These are phyloP conservation scores for Diphasiastrum complanatum DNA, from an alignment of 83 land plant species.

Conservation along the genomic window DNA sequence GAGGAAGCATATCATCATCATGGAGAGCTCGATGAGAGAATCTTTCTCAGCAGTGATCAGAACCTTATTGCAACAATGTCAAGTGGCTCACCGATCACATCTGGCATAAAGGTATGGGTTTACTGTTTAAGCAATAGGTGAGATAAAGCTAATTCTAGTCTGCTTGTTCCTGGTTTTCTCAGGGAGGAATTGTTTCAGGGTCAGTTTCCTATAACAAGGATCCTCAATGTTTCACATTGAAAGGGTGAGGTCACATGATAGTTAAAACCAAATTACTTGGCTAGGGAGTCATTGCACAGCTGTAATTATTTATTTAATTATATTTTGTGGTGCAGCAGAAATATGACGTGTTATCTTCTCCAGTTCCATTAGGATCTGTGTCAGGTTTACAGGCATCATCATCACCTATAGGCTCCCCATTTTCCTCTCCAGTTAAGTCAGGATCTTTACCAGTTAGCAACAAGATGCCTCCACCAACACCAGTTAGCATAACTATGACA, in stretches of 20 bases:
- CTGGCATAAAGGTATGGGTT: slow-evolving; percentile 45
- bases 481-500: slow-evolving; percentile 88
- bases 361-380: slow-evolving; percentile 9
- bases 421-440: slow-evolving; percentile 42
- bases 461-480: slow-evolving; percentile 68
- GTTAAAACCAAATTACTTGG: too few species aligned
- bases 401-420: slow-evolving; percentile 55
- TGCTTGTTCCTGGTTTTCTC: background rate
- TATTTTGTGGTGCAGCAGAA: slow-evolving; percentile 15
- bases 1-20: slow-evolving; percentile 50
- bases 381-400: slow-evolving; percentile 37
- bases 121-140: background rate
- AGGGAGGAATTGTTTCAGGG: background rate
- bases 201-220: background rate
- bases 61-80: slow-evolving; percentile 55
- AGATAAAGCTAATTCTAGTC: background rate
- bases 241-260: background rate
- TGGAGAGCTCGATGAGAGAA: slow-evolving; percentile 84
- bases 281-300: too few species aligned
- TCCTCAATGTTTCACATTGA: background rate
- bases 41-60: slow-evolving; percentile 68
- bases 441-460: slow-evolving; percentile 6
- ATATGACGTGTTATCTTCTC: slow-evolving; percentile 16
- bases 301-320: too few species aligned
- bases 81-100: slow-evolving; percentile 39